Conservation (phyloP, 768 basidiomycete genomes). For the Termitomyces sp. region DNA sequence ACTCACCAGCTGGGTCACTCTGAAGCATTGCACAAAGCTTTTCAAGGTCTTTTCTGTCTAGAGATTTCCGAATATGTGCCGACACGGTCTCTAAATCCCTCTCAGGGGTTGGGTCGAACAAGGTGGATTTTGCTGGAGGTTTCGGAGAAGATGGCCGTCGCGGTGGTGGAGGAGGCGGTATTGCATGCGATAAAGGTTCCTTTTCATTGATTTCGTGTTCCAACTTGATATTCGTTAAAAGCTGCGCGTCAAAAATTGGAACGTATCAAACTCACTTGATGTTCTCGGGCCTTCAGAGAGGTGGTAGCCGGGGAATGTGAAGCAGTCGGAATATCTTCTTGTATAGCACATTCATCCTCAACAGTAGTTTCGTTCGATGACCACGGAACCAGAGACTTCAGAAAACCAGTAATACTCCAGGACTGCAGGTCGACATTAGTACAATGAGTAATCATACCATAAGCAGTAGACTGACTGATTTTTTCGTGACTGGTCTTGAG, state of each 20-base stretch:
- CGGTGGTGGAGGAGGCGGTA: constrained; percentile 4
- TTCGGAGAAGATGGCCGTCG: constrained; percentile 3
- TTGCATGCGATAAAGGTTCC: not conserved
- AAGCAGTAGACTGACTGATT: constrained; percentile 36
- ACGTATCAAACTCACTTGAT: constrained; percentile 17
- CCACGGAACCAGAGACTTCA: constrained; percentile 48
- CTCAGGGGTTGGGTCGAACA: constrained; percentile 22
- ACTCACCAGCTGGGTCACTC: constrained; percentile 43
- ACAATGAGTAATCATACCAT: constrained; percentile 1
- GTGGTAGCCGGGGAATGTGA: constrained; percentile 13
- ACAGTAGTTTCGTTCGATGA: constrained; percentile 16
- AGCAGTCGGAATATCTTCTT: constrained; percentile 12
- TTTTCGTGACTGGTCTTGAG: constrained; percentile 36
- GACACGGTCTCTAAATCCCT: constrained; percentile 37
- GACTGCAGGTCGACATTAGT: constrained; percentile 19
- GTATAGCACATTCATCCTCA: constrained; percentile 16
- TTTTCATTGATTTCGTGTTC: constrained; percentile 12
- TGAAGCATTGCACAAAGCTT: constrained; percentile 32
- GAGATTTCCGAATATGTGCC: constrained; percentile 6
- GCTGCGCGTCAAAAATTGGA: not conserved
- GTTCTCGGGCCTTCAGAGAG: constrained; percentile 21
- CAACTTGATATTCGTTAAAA: constrained; percentile 10
- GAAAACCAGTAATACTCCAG: constrained; percentile 49
- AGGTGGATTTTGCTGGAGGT: not conserved
- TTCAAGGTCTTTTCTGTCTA: constrained; percentile 6